A percentile compares a stretch with the other conserved stretches of the same genome.
Evolutionary conservation across 169 alveolate genomes (phyloP).

Genomic region (Babesia ovis): DNA sequence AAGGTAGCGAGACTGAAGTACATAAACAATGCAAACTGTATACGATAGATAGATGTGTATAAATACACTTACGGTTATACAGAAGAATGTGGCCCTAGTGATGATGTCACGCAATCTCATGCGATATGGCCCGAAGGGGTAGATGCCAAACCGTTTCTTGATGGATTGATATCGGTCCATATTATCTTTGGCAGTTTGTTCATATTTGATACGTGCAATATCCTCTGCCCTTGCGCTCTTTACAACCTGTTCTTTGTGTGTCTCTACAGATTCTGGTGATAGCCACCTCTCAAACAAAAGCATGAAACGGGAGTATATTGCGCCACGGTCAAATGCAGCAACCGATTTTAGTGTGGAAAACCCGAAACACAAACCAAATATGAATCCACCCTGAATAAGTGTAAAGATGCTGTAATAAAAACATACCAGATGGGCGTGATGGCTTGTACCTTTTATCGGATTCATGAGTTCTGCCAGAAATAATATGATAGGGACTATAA

Average conservation of each 20-base stretch:
- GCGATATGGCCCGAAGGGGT: slow-evolving; percentile 25
- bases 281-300: background rate
- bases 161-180: background rate
- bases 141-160: slow-evolving; percentile 9
- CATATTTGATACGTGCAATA: slow-evolving; percentile 21
- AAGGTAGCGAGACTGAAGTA: slow-evolving; percentile 4
- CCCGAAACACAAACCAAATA: slow-evolving; percentile 78
- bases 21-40: background rate
- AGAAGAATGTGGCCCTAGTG: background rate
- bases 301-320: slow-evolving; percentile 33
- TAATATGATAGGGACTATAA: slow-evolving; percentile 63
- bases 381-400: slow-evolving; percentile 72
- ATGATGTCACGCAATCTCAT: slow-evolving; percentile 17
- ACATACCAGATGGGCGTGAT: slow-evolving; percentile 22
- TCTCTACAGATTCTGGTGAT: background rate
- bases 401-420: background rate
- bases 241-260: background rate
- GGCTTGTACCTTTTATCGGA: background rate
- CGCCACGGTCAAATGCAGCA: slow-evolving; percentile 71
- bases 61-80: slow-evolving; percentile 3
- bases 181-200: slow-evolving; percentile 10
- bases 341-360: slow-evolving; percentile 77
- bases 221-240: slow-evolving; percentile 14
- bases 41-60: background rate
- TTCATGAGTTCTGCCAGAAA: background rate